Percentiles rank a stretch among this genome's conserved stretches.
Conservation (phyloP, 2,329 filamentous ascomycete species). For the Penicillium sp. region DNA sequence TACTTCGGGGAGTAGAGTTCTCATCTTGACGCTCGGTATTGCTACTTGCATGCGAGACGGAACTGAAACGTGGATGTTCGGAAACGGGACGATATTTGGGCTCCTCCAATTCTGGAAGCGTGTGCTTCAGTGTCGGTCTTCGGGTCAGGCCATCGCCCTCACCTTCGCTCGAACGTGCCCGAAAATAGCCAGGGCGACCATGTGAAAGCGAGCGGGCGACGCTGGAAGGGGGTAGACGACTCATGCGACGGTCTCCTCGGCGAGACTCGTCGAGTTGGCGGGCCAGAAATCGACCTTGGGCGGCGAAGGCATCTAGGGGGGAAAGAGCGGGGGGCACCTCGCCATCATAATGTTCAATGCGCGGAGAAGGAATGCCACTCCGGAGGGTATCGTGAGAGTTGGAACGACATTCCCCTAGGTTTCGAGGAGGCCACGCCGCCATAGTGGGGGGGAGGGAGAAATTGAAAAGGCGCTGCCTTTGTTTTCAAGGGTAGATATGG, state of each 20-base stretch:
- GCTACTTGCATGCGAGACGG: conserved; percentile 48
- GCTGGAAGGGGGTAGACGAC: conserved; percentile 80
- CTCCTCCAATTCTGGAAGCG: conserved; percentile 45
- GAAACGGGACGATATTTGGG: conserved; percentile 66
- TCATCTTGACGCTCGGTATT: conserved; percentile 44
- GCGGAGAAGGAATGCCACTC: conserved; percentile 70
- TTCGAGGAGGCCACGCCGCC: conserved; percentile 56
- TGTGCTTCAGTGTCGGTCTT: conserved; percentile 44
- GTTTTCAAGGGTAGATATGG: background rate
- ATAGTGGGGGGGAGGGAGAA: conserved; percentile 41
- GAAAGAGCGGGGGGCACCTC: conserved; percentile 85
- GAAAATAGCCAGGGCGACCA: conserved; percentile 79
- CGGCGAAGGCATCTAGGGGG: conserved; percentile 90
- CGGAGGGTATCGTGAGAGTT: conserved; percentile 59
- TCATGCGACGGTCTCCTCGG: conserved; percentile 76
- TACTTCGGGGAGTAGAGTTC: conserved; percentile 36
- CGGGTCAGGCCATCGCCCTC: conserved; percentile 33
- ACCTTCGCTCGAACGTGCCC: conserved; percentile 66
- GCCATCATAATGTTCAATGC: conserved; percentile 72
- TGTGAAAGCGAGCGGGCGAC: conserved; percentile 81
- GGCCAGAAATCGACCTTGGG: conserved; percentile 85
- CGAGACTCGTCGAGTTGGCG: conserved; percentile 82
- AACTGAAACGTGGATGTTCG: conserved; percentile 75
- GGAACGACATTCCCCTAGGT: conserved; percentile 64
- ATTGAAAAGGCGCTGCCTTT: background rate